Evolutionary conservation across 306 rosid genomes (phyloP).

Genomic region (Bauhinia variegata): DNA sequence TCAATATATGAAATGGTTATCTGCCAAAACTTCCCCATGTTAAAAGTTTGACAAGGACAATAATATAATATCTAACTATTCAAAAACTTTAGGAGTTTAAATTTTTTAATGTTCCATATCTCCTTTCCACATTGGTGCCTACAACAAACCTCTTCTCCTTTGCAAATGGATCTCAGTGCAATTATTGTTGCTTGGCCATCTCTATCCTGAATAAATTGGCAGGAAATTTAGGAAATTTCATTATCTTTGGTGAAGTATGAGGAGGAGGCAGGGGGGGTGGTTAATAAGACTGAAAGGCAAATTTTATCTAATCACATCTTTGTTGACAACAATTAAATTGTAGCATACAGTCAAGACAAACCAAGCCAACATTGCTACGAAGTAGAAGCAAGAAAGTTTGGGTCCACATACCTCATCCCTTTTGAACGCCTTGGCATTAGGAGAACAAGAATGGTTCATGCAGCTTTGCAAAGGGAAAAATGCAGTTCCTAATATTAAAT

Average conservation of each 20-base stretch:
- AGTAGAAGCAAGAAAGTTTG: slow-evolving; percentile 22
- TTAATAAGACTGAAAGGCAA: slow-evolving; percentile 3
- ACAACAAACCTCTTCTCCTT: slow-evolving; percentile 79
- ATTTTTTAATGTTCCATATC: slow-evolving; percentile 11
- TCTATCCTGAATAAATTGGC: slow-evolving; percentile 63
- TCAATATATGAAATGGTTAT: slow-evolving; percentile 89
- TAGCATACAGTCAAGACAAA: slow-evolving; percentile 12
- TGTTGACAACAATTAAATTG: slow-evolving; percentile 22
- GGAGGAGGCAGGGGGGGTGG: too few species aligned
- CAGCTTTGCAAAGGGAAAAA: slow-evolving; percentile 93
- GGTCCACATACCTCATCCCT: slow-evolving; percentile 74
- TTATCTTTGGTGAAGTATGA: too few species aligned
- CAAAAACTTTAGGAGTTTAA: slow-evolving; percentile 2
- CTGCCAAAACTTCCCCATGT: slow-evolving; percentile 52
- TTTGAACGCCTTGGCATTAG: slow-evolving; percentile 93
- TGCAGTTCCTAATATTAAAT: slow-evolving; percentile 69
- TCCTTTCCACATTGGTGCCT: slow-evolving; percentile 19
- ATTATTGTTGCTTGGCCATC: slow-evolving; percentile 93
- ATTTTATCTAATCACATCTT: slow-evolving; percentile 2
- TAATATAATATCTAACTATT: not conserved
- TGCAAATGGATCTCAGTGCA: slow-evolving; percentile 61
- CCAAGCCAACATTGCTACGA: not conserved
- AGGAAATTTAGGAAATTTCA: not conserved
- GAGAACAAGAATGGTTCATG: slow-evolving; percentile 92
- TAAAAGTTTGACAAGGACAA: slow-evolving; percentile 27